A percentile compares a stretch with the other conserved stretches of the same genome.
Conservation (phyloP, 2,329 filamentous ascomycete species). For the Epichloe glyceriae region DNA sequence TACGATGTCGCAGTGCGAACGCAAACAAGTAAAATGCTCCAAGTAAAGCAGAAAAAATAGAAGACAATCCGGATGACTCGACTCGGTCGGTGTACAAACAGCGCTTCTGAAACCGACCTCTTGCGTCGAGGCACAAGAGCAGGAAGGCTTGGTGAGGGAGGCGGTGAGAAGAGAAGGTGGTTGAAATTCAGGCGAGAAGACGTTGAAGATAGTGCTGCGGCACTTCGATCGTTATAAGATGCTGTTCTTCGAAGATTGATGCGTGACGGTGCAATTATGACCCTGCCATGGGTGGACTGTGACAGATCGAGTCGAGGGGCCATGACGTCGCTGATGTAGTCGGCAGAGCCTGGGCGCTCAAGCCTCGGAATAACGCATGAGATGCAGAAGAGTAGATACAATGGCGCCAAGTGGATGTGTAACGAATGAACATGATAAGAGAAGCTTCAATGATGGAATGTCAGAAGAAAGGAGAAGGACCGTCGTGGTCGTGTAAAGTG, state of each 20-base stretch:
- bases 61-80: conserved; percentile 43
- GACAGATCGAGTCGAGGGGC: conserved; percentile 33
- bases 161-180: conserved; percentile 52
- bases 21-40: conserved; percentile 36
- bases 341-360: neutral
- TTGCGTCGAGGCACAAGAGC: conserved; percentile 52
- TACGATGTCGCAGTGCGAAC: conserved; percentile 15
- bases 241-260: conserved; percentile 46
- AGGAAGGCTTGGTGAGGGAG: conserved; percentile 59
- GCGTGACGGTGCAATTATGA: conserved; percentile 40
- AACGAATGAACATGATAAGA: too few species aligned
- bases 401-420: too few species aligned
- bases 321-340: conserved; percentile 22
- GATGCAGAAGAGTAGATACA: neutral
- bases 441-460: too few species aligned
- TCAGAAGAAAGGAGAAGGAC: neutral
- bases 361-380: neutral
- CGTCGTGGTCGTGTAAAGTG: neutral
- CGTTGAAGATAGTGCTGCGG: conserved; percentile 39
- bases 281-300: conserved; percentile 31
- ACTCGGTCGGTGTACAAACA: conserved; percentile 35
- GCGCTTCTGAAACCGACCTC: conserved; percentile 39
- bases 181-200: conserved; percentile 54
- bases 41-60: conserved; percentile 36
- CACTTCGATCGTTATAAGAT: conserved; percentile 39